Percentiles rank a stretch among this genome's conserved stretches.
These are phyloP conservation scores for Astragalus membranaceus DNA, from an alignment of 306 rosid genomes.

Conservation along the genomic window DNA sequence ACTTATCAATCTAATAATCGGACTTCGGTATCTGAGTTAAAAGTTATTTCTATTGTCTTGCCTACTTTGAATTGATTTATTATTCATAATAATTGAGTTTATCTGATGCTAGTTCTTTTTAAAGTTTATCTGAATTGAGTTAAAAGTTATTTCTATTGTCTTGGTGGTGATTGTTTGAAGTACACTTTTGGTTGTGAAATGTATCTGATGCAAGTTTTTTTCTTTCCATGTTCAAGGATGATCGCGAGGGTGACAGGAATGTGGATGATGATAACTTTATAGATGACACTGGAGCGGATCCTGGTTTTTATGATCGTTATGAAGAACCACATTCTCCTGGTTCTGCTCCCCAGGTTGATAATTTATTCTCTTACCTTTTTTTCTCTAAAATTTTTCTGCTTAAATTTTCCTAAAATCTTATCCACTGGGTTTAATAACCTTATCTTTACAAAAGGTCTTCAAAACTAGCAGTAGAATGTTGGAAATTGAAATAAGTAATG, in stretches of 20 bases:
- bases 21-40: background rate
- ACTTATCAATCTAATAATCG: background rate
- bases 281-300: slow-evolving; percentile 90
- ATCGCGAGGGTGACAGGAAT: slow-evolving; percentile 66
- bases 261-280: slow-evolving; percentile 92
- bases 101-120: background rate
- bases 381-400: too few species aligned
- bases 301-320: slow-evolving; percentile 59
- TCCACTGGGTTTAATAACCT: background rate
- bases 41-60: background rate
- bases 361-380: background rate
- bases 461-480: background rate
- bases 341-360: slow-evolving; percentile 67
- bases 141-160: too few species aligned
- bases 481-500: background rate
- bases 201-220: slow-evolving; percentile 2
- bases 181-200: slow-evolving; percentile 10
- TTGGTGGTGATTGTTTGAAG: background rate
- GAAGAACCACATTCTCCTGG: slow-evolving; percentile 67
- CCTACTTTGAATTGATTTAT: background rate
- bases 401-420: too few species aligned
- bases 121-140: background rate
- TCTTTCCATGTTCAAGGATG: slow-evolving; percentile 53
- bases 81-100: background rate
- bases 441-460: background rate